Conservation (phyloP, 2,329 filamentous ascomycete genomes). For the Torrubiella hemipterigena region DNA sequence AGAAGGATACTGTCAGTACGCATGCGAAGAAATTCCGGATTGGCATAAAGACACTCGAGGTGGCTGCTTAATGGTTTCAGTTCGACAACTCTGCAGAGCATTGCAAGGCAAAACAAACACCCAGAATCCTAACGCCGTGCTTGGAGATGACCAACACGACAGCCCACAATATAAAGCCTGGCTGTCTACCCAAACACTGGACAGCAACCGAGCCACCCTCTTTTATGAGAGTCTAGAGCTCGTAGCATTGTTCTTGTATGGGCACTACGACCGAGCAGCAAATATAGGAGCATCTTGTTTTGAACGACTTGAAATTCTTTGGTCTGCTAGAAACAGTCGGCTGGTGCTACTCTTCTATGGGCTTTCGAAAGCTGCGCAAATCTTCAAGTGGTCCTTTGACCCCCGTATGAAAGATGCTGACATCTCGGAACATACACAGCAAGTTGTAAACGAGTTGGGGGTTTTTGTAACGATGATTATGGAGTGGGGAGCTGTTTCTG, state of each 20-base stretch:
- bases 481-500: slow-evolving; percentile 49
- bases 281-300: slow-evolving; percentile 41
- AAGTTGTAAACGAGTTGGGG: slow-evolving; percentile 40
- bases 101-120: slow-evolving; percentile 61
- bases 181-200: slow-evolving; percentile 37
- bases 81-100: slow-evolving; percentile 55
- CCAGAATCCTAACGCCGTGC: slow-evolving; percentile 38
- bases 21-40: slow-evolving; percentile 61
- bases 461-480: slow-evolving; percentile 48
- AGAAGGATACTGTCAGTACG: slow-evolving; percentile 57
- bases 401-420: slow-evolving; percentile 30
- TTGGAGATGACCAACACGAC: slow-evolving; percentile 58
- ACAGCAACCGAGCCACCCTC: slow-evolving; percentile 51
- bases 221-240: slow-evolving; percentile 59
- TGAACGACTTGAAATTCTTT: slow-evolving; percentile 35
- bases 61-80: slow-evolving; percentile 54
- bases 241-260: slow-evolving; percentile 49
- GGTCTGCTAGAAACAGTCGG: slow-evolving; percentile 48
- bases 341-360: slow-evolving; percentile 49
- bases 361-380: slow-evolving; percentile 39
- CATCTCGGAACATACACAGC: slow-evolving; percentile 27
- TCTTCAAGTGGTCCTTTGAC: slow-evolving; percentile 37
- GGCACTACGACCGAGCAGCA: slow-evolving; percentile 47
- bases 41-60: slow-evolving; percentile 63
- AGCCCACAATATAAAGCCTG: slow-evolving; percentile 46